Percentiles rank a stretch among this genome's conserved stretches.
Evolutionary conservation across 2,329 filamentous ascomycete genomes (phyloP).

Genomic region (Septoria linicola): DNA sequence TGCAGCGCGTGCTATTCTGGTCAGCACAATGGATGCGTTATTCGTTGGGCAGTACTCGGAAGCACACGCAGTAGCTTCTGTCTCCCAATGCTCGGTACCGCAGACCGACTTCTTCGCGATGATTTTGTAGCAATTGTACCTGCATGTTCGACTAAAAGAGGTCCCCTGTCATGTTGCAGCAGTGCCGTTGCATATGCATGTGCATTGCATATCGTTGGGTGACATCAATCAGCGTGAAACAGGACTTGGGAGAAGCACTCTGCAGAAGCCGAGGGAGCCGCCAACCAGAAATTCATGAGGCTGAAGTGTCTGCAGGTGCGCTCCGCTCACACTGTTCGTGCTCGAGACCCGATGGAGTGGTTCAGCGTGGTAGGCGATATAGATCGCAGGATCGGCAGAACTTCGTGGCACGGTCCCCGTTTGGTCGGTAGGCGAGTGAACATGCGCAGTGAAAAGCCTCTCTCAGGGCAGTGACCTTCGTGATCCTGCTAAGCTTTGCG

Average conservation of each 20-base stretch:
- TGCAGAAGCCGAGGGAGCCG: not conserved
- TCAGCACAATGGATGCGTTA: not conserved
- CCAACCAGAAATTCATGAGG: slow-evolving; percentile 9
- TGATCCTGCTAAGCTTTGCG: no score
- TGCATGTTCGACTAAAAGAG: not conserved
- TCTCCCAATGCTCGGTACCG: not conserved
- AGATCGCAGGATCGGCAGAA: not conserved
- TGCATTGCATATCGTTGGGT: slow-evolving; percentile 2
- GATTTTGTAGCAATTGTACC: not conserved
- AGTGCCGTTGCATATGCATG: no score
- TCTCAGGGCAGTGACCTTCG: no score
- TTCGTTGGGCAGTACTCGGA: not conserved
- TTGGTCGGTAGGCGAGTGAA: no score
- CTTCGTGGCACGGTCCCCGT: not conserved
- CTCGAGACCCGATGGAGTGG: slow-evolving; percentile 1
- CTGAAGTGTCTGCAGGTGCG: not conserved
- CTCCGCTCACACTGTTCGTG: not conserved
- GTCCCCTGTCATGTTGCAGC: not conserved
- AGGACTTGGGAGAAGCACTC: no score
- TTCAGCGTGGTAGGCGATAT: slow-evolving; percentile 1
- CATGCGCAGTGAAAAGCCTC: no score
- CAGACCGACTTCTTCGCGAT: not conserved
- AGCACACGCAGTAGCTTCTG: not conserved
- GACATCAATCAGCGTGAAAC: slow-evolving; percentile 6
- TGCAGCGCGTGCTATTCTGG: not conserved